These are phyloP conservation scores for Quercus parvula DNA, from an alignment of 306 rosid species.

Conservation along the genomic window DNA sequence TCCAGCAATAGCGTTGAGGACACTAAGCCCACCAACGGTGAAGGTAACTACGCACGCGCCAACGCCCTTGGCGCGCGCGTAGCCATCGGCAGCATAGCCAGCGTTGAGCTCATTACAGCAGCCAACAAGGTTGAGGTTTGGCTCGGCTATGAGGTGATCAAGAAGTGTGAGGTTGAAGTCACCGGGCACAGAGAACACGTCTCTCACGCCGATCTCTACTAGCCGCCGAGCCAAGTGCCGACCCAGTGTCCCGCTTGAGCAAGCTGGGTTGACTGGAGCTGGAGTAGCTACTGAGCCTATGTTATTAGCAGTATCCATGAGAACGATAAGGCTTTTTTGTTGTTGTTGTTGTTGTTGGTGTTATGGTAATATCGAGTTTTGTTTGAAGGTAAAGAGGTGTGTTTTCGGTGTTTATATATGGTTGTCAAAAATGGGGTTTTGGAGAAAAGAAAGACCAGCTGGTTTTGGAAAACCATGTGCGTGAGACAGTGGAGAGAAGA, in stretches of 20 bases:
- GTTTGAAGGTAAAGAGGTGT: too few relatives aligned
- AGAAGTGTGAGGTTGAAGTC: constrained; percentile 82
- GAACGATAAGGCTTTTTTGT: background rate
- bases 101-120: constrained; percentile 96
- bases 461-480: constrained; percentile 4
- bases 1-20: constrained; percentile 86
- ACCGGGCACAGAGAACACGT: constrained; percentile 84
- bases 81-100: constrained; percentile 88
- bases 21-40: constrained; percentile 92
- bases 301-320: constrained; percentile 37
- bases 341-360: too few relatives aligned
- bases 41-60: constrained; percentile 89
- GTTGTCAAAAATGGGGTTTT: too few relatives aligned
- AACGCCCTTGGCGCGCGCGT: constrained; percentile 72
- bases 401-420: background rate
- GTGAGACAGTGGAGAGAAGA: too few relatives aligned
- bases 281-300: constrained; percentile 22
- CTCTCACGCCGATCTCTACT: constrained; percentile 53
- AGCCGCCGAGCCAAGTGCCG: constrained; percentile 71
- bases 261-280: constrained; percentile 20
- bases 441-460: background rate
- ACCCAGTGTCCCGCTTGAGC: constrained; percentile 51
- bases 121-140: constrained; percentile 64
- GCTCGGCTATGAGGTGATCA: constrained; percentile 74
- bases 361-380: background rate